Base-by-base conservation (phyloP, 345 rosid species). In the Crucihimalaya himalaica region DNA sequence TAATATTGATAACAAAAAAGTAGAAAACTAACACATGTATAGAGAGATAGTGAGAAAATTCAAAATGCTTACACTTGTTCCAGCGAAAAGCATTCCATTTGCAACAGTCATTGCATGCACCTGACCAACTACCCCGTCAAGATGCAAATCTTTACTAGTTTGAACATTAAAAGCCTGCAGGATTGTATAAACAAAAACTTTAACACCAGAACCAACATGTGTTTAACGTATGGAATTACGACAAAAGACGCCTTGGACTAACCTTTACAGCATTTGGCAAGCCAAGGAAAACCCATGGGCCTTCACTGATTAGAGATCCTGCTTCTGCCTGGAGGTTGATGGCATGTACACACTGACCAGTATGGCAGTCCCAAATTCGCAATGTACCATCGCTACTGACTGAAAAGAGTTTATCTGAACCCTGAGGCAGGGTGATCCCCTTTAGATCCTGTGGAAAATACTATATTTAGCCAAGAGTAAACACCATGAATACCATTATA, bases 261-360 rank as follows among this genome's bases (percentile, higher is more conserved):
- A 83, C 91, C 89, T 87, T 86, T n/a, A 89, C 70, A 5, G 62
- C 68, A 64, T 85, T 80, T 15, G 78, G 85, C 73, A 89, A 66
- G 76, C 90, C 90, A 27, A 83, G 60, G 60, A 89, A 87, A 10
- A 86, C 78, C 96, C 96, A 87, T 8, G 82, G 70, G n/a, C 88
- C 90, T 71, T 82, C 88, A 28, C 78, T 81, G 3, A 80, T 79
- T 48, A 87, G 62, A 48, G 79, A 85, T 8, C 88, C 87, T 66
- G 85, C 81, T 76, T 78, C 82, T 4, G 76, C 82, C 39, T 80
- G 78, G 59, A 86, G 72, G 64, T 82, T 77, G 39, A 70, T 64
- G 19, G 62, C 68, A 2, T 70, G 47, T 10, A 59, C 63, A 68
- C 85, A 78, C 40, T 73, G 81, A 67, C 92, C 93, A 76, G 81